Evolutionary conservation across 331 rosid genomes (phyloP).

Genomic region (Cydonia oblonga): DNA sequence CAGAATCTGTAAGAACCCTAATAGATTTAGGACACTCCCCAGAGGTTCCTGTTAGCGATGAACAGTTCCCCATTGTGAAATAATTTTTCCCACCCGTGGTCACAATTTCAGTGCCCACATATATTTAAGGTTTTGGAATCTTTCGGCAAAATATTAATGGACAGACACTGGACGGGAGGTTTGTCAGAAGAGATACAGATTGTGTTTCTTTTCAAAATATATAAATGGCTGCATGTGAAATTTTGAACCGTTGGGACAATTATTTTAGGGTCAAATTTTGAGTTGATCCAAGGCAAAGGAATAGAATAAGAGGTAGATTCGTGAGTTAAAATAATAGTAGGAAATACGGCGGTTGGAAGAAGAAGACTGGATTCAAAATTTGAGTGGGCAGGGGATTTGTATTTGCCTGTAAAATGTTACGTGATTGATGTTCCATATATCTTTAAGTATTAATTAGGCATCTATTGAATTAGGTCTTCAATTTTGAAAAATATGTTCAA

Average conservation of each 20-base stretch:
- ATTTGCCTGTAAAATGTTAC: background rate
- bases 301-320: constrained; percentile 30
- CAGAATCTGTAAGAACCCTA: constrained; percentile 42
- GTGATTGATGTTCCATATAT: background rate
- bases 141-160: background rate
- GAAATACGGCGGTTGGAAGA: constrained; percentile 21
- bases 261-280: constrained; percentile 4
- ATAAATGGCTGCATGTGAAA: constrained; percentile 54
- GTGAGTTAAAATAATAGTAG: constrained; percentile 7
- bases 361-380: constrained; percentile 24
- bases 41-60: constrained; percentile 35
- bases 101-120: constrained; percentile 9
- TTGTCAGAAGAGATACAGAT: background rate
- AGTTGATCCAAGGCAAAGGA: constrained; percentile 33
- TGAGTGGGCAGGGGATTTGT: constrained; percentile 12
- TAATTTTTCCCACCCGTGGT: background rate
- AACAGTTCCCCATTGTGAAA: constrained; percentile 60
- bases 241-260: constrained; percentile 49
- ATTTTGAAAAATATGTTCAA: background rate
- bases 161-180: background rate
- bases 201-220: background rate
- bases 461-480: background rate
- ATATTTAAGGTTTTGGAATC: constrained; percentile 5
- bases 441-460: background rate
- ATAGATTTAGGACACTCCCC: constrained; percentile 40